A percentile compares a stretch with the other conserved stretches of the same genome.
Evolutionary conservation across 805 yeast species (phyloP).

Genomic region (Jamesozyma hellenica): DNA sequence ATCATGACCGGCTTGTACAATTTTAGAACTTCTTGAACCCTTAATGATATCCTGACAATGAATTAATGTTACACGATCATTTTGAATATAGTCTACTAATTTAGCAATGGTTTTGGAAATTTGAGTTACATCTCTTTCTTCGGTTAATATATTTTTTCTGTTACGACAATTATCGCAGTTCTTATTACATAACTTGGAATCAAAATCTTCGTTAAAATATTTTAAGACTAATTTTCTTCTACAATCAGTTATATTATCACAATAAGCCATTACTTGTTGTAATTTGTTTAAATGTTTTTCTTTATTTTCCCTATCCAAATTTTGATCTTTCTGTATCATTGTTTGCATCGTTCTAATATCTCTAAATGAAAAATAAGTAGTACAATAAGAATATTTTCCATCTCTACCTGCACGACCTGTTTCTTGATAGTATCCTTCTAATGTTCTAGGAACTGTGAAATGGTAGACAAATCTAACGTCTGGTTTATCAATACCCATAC

Average conservation of each 20-base stretch:
- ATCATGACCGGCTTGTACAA: slow-evolving; percentile 55
- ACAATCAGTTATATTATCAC: slow-evolving; percentile 88
- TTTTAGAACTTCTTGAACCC: slow-evolving; percentile 59
- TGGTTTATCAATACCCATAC: slow-evolving; percentile 98
- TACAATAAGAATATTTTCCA: slow-evolving; percentile 73
- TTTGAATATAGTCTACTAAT: slow-evolving; percentile 47
- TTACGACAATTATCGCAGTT: slow-evolving; percentile 80
- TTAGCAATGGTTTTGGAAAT: slow-evolving; percentile 49
- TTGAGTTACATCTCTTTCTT: slow-evolving; percentile 58
- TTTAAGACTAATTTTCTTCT: slow-evolving; percentile 82
- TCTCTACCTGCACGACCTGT: slow-evolving; percentile 99
- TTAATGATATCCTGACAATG: slow-evolving; percentile 77
- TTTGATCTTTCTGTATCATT: slow-evolving; percentile 69
- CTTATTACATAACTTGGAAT: slow-evolving; percentile 52
- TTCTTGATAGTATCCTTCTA: slow-evolving; percentile 96
- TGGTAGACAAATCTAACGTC: slow-evolving; percentile 92
- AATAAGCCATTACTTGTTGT: slow-evolving; percentile 79
- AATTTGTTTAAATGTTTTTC: slow-evolving; percentile 73
- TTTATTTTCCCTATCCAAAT: slow-evolving; percentile 51
- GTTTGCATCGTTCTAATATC: slow-evolving; percentile 73
- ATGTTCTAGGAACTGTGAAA: slow-evolving; percentile 74
- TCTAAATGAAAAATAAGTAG: slow-evolving; percentile 67
- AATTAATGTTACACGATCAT: slow-evolving; percentile 58
- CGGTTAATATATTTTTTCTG: slow-evolving; percentile 34
- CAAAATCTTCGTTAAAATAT: slow-evolving; percentile 80